Evolutionary conservation across 352 stramenopile genomes (phyloP).

Genomic region (Globisporangium mamillatum): DNA sequence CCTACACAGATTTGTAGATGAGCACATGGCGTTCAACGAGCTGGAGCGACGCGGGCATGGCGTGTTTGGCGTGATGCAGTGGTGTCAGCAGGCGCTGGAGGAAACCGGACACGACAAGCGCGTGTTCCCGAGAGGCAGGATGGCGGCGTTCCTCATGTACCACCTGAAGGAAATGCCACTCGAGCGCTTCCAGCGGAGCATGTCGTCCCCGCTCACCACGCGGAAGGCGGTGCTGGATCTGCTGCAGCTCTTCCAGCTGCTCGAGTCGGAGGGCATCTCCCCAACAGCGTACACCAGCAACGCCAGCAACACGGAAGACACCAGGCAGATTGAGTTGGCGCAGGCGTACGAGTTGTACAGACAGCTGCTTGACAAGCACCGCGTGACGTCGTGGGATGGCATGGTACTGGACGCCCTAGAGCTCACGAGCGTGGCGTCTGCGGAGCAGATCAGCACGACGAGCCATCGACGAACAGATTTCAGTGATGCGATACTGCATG

Average conservation of each 20-base stretch:
- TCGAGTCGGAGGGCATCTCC: conserved; percentile 58
- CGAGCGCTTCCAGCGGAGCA: conserved; percentile 28
- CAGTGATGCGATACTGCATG: conserved; percentile 28
- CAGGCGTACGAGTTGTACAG: conserved; percentile 52
- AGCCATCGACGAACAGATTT: conserved; percentile 25
- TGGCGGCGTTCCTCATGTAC: conserved; percentile 58
- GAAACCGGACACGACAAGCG: conserved; percentile 56
- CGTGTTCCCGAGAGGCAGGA: conserved; percentile 41
- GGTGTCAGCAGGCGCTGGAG: conserved; percentile 62
- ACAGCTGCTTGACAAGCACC: conserved; percentile 45
- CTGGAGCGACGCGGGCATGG: conserved; percentile 69
- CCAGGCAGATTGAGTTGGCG: conserved; percentile 34
- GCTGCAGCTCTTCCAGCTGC: conserved; percentile 64
- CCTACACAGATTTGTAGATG: conserved; percentile 26
- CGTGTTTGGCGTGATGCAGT: conserved; percentile 52
- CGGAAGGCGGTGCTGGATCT: conserved; percentile 56
- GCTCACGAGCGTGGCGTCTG: conserved; percentile 16
- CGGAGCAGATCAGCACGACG: conserved; percentile 4
- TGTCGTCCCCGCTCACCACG: conserved; percentile 51
- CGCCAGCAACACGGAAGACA: conserved; percentile 18
- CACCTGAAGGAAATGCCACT: conserved; percentile 39
- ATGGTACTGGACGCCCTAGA: conserved; percentile 53
- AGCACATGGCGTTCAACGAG: conserved; percentile 44
- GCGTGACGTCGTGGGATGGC: conserved; percentile 66
- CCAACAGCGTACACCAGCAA: conserved; percentile 36